phyloP scores from a whole-genome alignment of 78 protist genomes.

The Isochrysis galbana region DNA sequence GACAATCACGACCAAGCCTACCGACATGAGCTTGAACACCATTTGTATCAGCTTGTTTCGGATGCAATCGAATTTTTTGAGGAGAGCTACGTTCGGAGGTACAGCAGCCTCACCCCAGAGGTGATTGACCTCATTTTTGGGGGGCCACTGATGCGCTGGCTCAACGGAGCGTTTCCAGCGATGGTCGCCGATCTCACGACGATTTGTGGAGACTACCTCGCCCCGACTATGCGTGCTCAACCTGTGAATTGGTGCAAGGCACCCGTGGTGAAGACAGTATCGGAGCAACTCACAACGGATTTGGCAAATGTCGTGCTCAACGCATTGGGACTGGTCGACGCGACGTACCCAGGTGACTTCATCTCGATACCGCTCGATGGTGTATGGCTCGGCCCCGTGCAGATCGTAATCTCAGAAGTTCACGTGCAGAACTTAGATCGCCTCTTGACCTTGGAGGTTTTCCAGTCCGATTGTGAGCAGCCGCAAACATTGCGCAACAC shows the following conservation, averaged over 20 bases:
- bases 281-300: not conserved
- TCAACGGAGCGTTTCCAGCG: not conserved
- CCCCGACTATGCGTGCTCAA: not conserved
- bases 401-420: not conserved
- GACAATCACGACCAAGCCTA: not conserved
- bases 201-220: not conserved
- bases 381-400: not conserved
- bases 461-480: not conserved
- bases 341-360: not conserved
- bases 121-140: not conserved
- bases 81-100: not conserved
- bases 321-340: not conserved
- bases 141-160: not conserved
- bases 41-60: not conserved
- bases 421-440: not conserved
- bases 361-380: not conserved
- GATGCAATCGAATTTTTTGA: not conserved
- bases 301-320: not conserved
- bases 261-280: not conserved
- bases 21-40: not conserved
- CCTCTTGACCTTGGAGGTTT: not conserved
- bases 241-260: not conserved
- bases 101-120: not conserved
- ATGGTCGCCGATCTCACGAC: not conserved
- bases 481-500: not conserved